These are phyloP conservation scores for Aspergillus campestris DNA, from an alignment of 495 filamentous ascomycete species.

Conservation along the genomic window DNA sequence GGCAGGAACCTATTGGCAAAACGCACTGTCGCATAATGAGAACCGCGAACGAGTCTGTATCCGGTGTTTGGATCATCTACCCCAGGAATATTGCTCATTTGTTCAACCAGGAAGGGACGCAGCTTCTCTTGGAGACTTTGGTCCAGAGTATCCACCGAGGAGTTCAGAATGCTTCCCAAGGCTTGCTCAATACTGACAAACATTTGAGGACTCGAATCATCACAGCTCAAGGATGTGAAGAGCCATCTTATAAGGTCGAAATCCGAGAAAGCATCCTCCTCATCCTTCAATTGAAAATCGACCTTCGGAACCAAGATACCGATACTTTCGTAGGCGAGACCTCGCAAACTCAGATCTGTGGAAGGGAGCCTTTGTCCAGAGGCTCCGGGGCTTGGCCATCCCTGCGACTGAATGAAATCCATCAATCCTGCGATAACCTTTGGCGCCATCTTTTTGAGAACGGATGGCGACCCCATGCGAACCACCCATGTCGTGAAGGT, in stretches of 20 bases:
- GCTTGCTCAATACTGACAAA: constrained; percentile 85
- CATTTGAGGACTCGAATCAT: constrained; percentile 63
- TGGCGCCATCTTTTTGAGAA: constrained; percentile 55
- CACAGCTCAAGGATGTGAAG: constrained; percentile 71
- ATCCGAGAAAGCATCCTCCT: constrained; percentile 35
- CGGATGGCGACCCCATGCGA: constrained; percentile 53
- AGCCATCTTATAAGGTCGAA: constrained; percentile 66
- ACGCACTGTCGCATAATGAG: constrained; percentile 73
- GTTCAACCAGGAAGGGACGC: constrained; percentile 52
- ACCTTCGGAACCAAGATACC: constrained; percentile 61
- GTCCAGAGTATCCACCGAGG: constrained; percentile 41
- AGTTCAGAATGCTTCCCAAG: constrained; percentile 64
- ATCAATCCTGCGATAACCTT: constrained; percentile 62
- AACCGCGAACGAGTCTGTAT: constrained; percentile 47
- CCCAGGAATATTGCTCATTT: constrained; percentile 53
- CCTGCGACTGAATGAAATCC: constrained; percentile 69
- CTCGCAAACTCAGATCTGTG: constrained; percentile 58
- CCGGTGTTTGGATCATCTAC: constrained; percentile 31
- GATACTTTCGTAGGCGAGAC: constrained; percentile 74
- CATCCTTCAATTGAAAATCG: constrained; percentile 25
- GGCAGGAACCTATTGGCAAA: constrained; percentile 87
- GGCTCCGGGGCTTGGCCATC: constrained; percentile 62
- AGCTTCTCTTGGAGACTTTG: constrained; percentile 40
- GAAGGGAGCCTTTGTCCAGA: constrained; percentile 38
- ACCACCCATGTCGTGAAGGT: constrained; percentile 83